Base-by-base conservation (phyloP, 495 filamentous ascomycete species). In the Penicillium crystallinum region DNA sequence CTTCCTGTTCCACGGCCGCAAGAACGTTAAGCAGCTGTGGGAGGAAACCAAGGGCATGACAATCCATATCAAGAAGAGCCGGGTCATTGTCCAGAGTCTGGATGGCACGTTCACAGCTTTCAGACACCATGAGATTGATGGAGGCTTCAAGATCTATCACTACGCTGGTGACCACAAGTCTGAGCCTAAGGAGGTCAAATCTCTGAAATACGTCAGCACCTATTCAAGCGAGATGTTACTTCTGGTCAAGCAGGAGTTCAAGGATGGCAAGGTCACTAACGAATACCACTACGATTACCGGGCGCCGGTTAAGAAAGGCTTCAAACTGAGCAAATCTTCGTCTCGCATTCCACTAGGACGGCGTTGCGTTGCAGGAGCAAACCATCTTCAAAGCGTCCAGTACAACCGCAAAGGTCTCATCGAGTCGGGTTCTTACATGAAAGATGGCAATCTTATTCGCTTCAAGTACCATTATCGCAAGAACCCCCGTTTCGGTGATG, bases 391-490 rank as follows among this genome's bases (percentile, higher is more conserved):
- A 46, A 68, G 71, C 18, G 69, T 82, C 6, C 70, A 76, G 35
- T 84, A 82, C 58, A 78, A 83, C 57, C 57, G 68, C 27, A 76
- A 77, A 46, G 81, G 81, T 23, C 74, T 78, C 39, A 73, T 83
- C 46, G 70, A 74, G 23, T 70, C 70, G 8, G 81, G 81, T 1
- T 81, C 78, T 0, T 80, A 76, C 57, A 69, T 81, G 56, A 78
- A 77, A 49, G 78, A 78, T 53, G 74, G 69, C 15, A 81, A 81
- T 49, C 62, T 79, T 4, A 69, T 83, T 27, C 70, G 74, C 25
- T 84, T 82, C 73, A 75, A 78, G 46, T 79, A 77, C 46, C 74
- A 76, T 47, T 83, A 84, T 61, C 77, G 79, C 42, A 82, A 82
- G 56, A 77, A 75, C 46, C 72, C 77, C 9, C 73, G 64, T 30